Evolutionary conservation across 2,329 filamentous ascomycete species (phyloP).

Genomic region (Colletotrichum sp.): DNA sequence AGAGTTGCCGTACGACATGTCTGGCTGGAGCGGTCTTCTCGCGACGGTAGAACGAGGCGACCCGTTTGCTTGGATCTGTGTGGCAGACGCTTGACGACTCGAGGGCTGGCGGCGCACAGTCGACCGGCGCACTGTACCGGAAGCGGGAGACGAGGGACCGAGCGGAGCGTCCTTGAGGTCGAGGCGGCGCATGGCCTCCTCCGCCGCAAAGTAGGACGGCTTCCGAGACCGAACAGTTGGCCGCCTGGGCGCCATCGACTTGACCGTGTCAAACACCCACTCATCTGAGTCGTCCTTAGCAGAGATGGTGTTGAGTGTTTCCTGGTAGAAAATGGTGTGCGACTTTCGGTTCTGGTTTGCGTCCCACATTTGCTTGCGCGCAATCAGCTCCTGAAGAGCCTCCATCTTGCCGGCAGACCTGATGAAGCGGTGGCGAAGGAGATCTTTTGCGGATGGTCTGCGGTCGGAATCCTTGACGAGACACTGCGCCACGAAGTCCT

Average conservation of each 20-base stretch:
- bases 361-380: slow-evolving; percentile 82
- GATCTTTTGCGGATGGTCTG: slow-evolving; percentile 82
- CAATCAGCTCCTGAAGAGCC: slow-evolving; percentile 84
- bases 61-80: slow-evolving; percentile 38
- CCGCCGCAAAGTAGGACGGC: slow-evolving; percentile 61
- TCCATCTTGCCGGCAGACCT: slow-evolving; percentile 87
- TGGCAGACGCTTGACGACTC: slow-evolving; percentile 50
- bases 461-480: slow-evolving; percentile 90
- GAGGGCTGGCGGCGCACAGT: slow-evolving; percentile 59
- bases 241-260: slow-evolving; percentile 68
- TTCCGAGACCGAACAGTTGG: slow-evolving; percentile 58
- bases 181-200: slow-evolving; percentile 65
- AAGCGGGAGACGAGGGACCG: slow-evolving; percentile 58
- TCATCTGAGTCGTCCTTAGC: slow-evolving; percentile 76
- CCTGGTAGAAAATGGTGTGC: slow-evolving; percentile 88
- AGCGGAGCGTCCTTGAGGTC: slow-evolving; percentile 67
- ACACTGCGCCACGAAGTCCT: slow-evolving; percentile 90
- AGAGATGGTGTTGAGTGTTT: slow-evolving; percentile 79
- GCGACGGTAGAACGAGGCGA: slow-evolving; percentile 50
- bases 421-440: slow-evolving; percentile 89
- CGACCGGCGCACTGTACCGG: slow-evolving; percentile 63
- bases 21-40: slow-evolving; percentile 83
- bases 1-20: slow-evolving; percentile 92
- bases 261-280: slow-evolving; percentile 96
- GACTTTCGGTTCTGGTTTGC: slow-evolving; percentile 71